phyloP scores from a whole-genome alignment of 2,329 filamentous ascomycete genomes.

The Coleophoma eucalyptorum region DNA sequence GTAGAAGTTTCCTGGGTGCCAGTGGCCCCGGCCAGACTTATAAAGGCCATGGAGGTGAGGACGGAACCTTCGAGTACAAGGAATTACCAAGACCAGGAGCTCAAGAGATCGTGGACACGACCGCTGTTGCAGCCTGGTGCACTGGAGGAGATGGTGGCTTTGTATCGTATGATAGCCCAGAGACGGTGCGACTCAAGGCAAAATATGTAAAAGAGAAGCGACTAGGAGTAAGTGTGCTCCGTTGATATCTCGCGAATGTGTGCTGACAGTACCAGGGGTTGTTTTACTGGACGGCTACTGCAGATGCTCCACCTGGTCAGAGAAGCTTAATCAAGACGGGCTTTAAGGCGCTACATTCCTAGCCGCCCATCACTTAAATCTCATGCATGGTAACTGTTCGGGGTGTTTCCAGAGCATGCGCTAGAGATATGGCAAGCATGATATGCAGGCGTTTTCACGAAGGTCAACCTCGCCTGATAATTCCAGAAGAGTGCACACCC shows the following conservation, averaged over 20 bases:
- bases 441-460: too few relatives aligned
- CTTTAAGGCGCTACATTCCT: slow-evolving; percentile 46
- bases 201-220: slow-evolving; percentile 67
- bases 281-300: slow-evolving; percentile 80
- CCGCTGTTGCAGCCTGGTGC: slow-evolving; percentile 67
- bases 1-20: slow-evolving; percentile 68
- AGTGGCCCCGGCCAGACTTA: slow-evolving; percentile 61
- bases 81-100: slow-evolving; percentile 59
- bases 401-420: too few relatives aligned
- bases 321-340: slow-evolving; percentile 56
- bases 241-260: slow-evolving; percentile 21
- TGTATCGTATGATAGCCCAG: slow-evolving; percentile 74
- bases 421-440: too few relatives aligned
- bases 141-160: slow-evolving; percentile 72
- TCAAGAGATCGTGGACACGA: slow-evolving; percentile 64
- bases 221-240: slow-evolving; percentile 48
- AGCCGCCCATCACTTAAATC: not conserved
- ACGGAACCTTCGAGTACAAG: slow-evolving; percentile 71
- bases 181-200: slow-evolving; percentile 73
- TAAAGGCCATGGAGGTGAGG: slow-evolving; percentile 51
- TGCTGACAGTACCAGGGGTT: slow-evolving; percentile 49
- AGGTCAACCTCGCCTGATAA: too few relatives aligned
- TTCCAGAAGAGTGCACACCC: too few relatives aligned
- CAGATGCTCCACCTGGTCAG: slow-evolving; percentile 56
- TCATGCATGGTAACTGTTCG: too few relatives aligned